A percentile compares a stretch with the other conserved stretches of the same genome.
These are phyloP conservation scores for Lentinula sp. DNA, from an alignment of 768 basidiomycete genomes.

Conservation along the genomic window DNA sequence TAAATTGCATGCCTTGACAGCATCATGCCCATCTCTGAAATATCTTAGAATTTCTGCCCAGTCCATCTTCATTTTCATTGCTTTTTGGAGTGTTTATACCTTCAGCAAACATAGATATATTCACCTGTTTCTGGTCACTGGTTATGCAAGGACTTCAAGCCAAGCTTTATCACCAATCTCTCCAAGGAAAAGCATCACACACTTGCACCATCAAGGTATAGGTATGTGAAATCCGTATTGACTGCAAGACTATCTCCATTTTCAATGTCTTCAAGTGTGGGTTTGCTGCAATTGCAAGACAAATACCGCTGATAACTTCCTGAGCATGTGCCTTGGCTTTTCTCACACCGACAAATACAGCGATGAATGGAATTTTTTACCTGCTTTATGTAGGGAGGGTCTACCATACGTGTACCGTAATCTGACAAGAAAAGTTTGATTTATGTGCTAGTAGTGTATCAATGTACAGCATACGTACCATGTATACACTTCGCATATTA, in stretches of 20 bases:
- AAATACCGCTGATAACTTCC: constrained; percentile 79
- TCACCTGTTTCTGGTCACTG: too few species aligned
- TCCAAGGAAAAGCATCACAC: too few species aligned
- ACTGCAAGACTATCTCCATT: constrained; percentile 51
- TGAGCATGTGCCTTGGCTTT: constrained; percentile 87
- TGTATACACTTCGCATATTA: constrained; percentile 86
- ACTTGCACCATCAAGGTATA: too few species aligned
- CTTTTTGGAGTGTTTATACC: too few species aligned
- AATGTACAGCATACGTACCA: constrained; percentile 41
- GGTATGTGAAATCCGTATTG: too few species aligned
- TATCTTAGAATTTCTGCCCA: too few species aligned
- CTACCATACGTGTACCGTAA: constrained; percentile 96
- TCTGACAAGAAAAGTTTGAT: constrained; percentile 98
- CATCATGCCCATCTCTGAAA: too few species aligned
- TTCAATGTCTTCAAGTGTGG: constrained; percentile 98
- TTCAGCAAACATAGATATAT: too few species aligned
- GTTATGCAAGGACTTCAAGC: too few species aligned
- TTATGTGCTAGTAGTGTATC: neutral
- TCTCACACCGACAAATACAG: constrained; percentile 39
- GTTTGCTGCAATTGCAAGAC: constrained; percentile 92
- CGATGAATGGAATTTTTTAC: constrained; percentile 90
- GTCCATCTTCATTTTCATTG: too few species aligned
- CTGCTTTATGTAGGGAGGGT: constrained; percentile 94
- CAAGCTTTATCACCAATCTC: too few species aligned
- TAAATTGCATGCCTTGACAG: too few species aligned